Percentiles rank a stretch among this genome's conserved stretches.
phyloP scores from a whole-genome alignment of 441 rosid genomes.

The Erodium texanum region DNA sequence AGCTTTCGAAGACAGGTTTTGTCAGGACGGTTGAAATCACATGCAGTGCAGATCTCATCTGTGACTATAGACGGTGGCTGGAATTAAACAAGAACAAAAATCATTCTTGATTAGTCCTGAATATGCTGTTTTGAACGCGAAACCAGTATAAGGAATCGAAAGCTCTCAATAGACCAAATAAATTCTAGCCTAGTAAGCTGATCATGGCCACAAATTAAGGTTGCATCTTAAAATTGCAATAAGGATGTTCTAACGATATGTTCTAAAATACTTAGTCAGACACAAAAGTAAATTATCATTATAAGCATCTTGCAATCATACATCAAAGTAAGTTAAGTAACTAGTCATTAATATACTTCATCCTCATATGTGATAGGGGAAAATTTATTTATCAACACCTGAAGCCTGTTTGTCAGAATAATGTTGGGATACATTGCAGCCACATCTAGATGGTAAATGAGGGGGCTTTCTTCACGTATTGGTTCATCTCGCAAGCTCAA shows the following conservation, averaged over 20 bases:
- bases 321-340: background rate
- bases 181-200: slow-evolving; percentile 4
- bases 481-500: slow-evolving; percentile 68
- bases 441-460: slow-evolving; percentile 95
- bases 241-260: slow-evolving; percentile 1
- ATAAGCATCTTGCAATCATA: background rate
- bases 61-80: slow-evolving; percentile 97
- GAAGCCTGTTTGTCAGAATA: slow-evolving; percentile 96
- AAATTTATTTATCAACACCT: slow-evolving; percentile 41
- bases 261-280: background rate
- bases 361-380: slow-evolving; percentile 7
- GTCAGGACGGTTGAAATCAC: slow-evolving; percentile 96
- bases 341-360: slow-evolving; percentile 4
- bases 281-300: background rate
- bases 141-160: background rate
- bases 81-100: slow-evolving; percentile 26
- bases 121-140: background rate
- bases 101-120: background rate
- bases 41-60: slow-evolving; percentile 91
- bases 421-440: slow-evolving; percentile 99
- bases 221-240: background rate
- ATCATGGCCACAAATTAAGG: slow-evolving; percentile 2
- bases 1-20: slow-evolving; percentile 93
- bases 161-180: background rate
- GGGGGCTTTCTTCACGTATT: slow-evolving; percentile 86